phyloP scores from a whole-genome alignment of 331 rosid species.

The Arachis monticola region DNA sequence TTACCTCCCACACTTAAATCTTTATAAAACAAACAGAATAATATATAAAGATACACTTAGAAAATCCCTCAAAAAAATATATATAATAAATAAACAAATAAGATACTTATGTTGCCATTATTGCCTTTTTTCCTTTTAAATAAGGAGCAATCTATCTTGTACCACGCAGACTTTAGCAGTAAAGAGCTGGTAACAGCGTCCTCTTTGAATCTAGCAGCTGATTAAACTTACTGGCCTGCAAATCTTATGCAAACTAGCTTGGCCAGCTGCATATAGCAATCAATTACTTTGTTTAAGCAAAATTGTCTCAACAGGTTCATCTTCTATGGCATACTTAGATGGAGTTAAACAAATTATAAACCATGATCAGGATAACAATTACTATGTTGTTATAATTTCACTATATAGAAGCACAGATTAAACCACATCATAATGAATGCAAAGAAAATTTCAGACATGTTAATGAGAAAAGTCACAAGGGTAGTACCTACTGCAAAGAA shows the following conservation, averaged over 20 bases:
- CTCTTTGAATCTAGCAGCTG: slow-evolving; percentile 67
- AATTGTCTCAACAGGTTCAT: not conserved
- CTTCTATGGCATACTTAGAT: slow-evolving; percentile 6
- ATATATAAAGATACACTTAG: not conserved
- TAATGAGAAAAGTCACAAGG: slow-evolving; percentile 20
- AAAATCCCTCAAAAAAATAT: too few relatives aligned
- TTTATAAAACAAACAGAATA: slow-evolving; percentile 3
- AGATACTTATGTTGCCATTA: slow-evolving; percentile 3
- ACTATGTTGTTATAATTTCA: not conserved
- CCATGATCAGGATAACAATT: slow-evolving; percentile 1
- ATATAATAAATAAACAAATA: not conserved
- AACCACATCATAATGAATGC: slow-evolving; percentile 11
- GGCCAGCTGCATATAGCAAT: slow-evolving; percentile 66
- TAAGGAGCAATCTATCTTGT: too few relatives aligned
- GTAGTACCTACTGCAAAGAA: slow-evolving; percentile 78
- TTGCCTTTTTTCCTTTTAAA: too few relatives aligned
- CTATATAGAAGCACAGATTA: not conserved
- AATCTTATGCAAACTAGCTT: slow-evolving; percentile 67
- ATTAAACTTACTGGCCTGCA: slow-evolving; percentile 71
- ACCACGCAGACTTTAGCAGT: too few relatives aligned
- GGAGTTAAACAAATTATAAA: slow-evolving; percentile 11
- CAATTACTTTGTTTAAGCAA: not conserved
- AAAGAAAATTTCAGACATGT: not conserved
- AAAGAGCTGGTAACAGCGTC: slow-evolving; percentile 35
- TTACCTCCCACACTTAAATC: not conserved